phyloP scores from a whole-genome alignment of 73 alveolate genomes.

The Paramecium sexaurelia region DNA sequence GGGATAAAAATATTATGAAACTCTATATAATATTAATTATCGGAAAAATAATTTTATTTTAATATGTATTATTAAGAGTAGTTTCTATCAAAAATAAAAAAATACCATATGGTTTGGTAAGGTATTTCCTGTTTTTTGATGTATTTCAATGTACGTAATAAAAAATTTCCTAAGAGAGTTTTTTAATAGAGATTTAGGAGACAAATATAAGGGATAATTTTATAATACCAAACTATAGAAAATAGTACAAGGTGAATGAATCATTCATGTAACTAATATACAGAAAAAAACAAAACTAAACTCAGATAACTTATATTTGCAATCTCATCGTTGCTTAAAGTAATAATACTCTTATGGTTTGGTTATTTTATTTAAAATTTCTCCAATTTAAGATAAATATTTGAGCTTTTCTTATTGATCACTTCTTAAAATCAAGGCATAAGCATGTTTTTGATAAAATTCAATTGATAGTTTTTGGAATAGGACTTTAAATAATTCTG shows the following conservation, averaged over 20 bases:
- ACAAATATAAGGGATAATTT: background rate
- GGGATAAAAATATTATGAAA: background rate
- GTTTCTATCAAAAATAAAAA: no score
- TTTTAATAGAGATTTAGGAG: background rate
- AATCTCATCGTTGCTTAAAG: constrained; percentile 24
- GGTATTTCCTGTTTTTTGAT: no score
- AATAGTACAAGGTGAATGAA: background rate
- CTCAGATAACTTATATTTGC: background rate
- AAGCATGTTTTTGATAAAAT: constrained; percentile 24
- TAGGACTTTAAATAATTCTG: background rate
- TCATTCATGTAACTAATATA: background rate
- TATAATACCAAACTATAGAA: background rate
- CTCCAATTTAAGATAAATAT: constrained; percentile 18
- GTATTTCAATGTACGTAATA: background rate
- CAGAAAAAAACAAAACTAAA: background rate
- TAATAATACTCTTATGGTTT: constrained; percentile 42
- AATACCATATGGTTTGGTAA: no score
- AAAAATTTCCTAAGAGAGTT: background rate
- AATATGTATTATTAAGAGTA: background rate
- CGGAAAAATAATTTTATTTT: background rate
- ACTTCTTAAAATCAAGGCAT: background rate
- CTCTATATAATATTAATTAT: background rate
- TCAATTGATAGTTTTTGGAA: constrained; percentile 4
- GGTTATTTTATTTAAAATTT: constrained; percentile 16
- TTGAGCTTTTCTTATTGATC: background rate